Evolutionary conservation across 2,329 filamentous ascomycete species (phyloP), one percentile per base, ranked within the genome.

Genomic region (Cordyceps fumosorosea): DNA sequence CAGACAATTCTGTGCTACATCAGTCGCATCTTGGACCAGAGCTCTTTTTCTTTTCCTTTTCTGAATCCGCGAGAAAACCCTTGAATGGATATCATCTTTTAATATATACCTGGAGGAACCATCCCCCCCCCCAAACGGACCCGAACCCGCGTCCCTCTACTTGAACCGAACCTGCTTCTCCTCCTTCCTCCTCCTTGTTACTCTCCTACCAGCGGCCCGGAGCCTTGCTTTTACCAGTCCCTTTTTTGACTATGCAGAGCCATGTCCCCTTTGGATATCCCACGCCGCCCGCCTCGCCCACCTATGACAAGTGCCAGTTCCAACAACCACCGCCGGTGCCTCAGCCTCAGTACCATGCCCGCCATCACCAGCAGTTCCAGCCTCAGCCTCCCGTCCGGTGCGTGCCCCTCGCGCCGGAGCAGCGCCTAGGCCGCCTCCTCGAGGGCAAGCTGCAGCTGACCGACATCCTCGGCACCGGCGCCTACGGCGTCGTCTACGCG

Each of bases 401-500:
- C 69, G 76, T 82, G 60, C 86, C 85, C 65, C 78, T 84, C 69
- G 77, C 85, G 62, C 91, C 93, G 48, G 90, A 96, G 82, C 90
- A 93, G 73, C 87, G 92, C 72, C 78, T 98, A 81, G 93, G 93
- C 75, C 86, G 88, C 68, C 82, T 93, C 68, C 84, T 98, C 67
- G 90, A 90, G 69, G 89, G 89, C 73, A 87, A 90, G 73, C 83
- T 97, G 68, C 88, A 93, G 78, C 81, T 98, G 70, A 91, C 87
- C 66, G 85, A 87, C 65, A 90, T 98, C 69, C 84, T 98, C 65
- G 95, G 95, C 67, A 90, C 93, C 56, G 95, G 95, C 69, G 95
- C 95, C 63, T 99, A 99, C 76, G 95, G 95, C 66, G 93, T 97
- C 48, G 95, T 99, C 29, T 98, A 98, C 79, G 86, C 88, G 67